Percentiles rank a stretch among this genome's conserved stretches.
phyloP scores from a whole-genome alignment of 2,329 filamentous ascomycete genomes.

The Colletotrichum sp. region DNA sequence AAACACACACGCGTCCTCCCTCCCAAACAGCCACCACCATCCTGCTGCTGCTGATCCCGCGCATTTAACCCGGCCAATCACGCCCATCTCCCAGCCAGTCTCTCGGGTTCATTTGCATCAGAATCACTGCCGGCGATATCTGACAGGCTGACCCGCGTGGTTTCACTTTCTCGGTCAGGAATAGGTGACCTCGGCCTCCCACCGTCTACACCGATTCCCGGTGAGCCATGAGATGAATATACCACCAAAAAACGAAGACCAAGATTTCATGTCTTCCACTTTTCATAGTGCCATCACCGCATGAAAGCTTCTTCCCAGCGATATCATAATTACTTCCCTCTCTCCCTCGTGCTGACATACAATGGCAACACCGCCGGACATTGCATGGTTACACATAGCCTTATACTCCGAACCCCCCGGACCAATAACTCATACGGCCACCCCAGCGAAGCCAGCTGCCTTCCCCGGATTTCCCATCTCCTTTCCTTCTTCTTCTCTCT shows the following conservation, averaged over 20 bases:
- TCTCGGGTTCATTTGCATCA: not conserved
- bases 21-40: not conserved
- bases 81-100: not conserved
- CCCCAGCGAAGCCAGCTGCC: not conserved
- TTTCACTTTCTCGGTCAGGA: not conserved
- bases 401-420: not conserved
- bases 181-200: not conserved
- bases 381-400: not conserved
- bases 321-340: not conserved
- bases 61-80: not conserved
- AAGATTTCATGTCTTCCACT: not conserved
- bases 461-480: not conserved
- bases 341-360: not conserved
- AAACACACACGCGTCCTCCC: not conserved
- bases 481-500: not conserved
- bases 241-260: rapidly evolving
- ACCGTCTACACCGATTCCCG: not conserved
- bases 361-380: not conserved
- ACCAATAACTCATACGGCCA: not conserved
- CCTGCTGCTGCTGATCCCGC: not conserved
- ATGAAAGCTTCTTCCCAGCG: rapidly evolving
- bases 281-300: rapidly evolving
- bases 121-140: not conserved
- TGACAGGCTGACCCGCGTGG: not conserved
- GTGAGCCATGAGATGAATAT: not conserved